These are phyloP conservation scores for Kodamaea sp. DNA, from an alignment of 1,139 yeast species.

Conservation along the genomic window DNA sequence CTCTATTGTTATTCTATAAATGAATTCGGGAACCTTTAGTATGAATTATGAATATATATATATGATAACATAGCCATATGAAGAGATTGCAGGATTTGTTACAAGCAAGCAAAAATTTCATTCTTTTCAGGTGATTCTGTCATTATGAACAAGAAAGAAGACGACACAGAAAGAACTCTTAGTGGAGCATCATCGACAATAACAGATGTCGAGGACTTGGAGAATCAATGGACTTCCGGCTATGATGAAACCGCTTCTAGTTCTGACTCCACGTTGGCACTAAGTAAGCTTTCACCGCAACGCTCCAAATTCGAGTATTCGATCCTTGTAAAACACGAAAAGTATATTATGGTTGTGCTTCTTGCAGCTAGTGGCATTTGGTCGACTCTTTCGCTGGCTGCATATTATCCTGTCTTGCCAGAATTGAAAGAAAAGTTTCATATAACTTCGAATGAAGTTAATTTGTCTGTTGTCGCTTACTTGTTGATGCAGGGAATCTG, in stretches of 20 bases:
- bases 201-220: not conserved
- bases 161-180: too few relatives aligned
- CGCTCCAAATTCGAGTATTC: conserved; percentile 9
- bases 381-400: conserved; percentile 66
- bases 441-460: conserved; percentile 52
- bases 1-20: too few relatives aligned
- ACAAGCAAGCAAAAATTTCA: too few relatives aligned
- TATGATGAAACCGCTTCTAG: too few relatives aligned
- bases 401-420: conserved; percentile 70
- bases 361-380: conserved; percentile 41
- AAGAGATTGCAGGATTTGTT: too few relatives aligned
- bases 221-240: not conserved
- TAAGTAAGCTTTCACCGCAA: too few relatives aligned
- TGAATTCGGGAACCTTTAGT: too few relatives aligned
- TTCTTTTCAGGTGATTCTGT: too few relatives aligned
- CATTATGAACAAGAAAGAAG: too few relatives aligned
- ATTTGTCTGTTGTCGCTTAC: conserved; percentile 68
- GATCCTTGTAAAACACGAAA: conserved; percentile 15
- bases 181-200: too few relatives aligned
- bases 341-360: conserved; percentile 19
- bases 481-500: conserved; percentile 62
- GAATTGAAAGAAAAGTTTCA: conserved; percentile 49
- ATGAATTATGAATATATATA: too few relatives aligned
- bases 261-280: not conserved
- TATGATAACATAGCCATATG: too few relatives aligned